phyloP scores from a whole-genome alignment of 345 rosid genomes.

The Brassica nigra region DNA sequence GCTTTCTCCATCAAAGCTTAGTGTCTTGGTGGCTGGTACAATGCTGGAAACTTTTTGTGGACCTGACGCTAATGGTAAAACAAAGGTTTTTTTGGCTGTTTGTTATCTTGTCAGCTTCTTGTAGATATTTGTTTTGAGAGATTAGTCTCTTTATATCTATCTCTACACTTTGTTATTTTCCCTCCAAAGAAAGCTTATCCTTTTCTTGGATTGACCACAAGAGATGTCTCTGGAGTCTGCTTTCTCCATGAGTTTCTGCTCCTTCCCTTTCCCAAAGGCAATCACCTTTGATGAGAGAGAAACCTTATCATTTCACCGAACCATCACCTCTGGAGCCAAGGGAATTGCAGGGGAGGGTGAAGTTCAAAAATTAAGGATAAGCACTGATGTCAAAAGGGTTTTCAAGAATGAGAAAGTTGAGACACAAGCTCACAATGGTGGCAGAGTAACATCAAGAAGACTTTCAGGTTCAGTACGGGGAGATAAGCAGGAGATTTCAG shows the following conservation, averaged over 20 bases:
- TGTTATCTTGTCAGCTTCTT: slow-evolving; percentile 16
- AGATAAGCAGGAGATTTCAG: not conserved
- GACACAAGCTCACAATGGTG: not conserved
- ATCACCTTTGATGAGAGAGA: slow-evolving; percentile 17
- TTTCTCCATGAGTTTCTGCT: slow-evolving; percentile 36
- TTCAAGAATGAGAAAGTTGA: not conserved
- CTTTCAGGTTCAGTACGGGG: not conserved
- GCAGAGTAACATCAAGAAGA: slow-evolving; percentile 3
- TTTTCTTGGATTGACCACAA: not conserved
- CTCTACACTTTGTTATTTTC: slow-evolving; percentile 13
- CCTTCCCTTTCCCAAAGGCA: slow-evolving; percentile 12
- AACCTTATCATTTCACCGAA: slow-evolving; percentile 19
- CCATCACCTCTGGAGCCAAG: not conserved
- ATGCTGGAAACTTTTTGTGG: not conserved
- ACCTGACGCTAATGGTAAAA: not conserved
- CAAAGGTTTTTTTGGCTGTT: slow-evolving; percentile 27
- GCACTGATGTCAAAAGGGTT: not conserved
- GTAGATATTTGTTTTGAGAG: slow-evolving; percentile 18
- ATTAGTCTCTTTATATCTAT: slow-evolving; percentile 7
- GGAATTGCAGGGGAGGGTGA: slow-evolving; percentile 5
- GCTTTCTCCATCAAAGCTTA: too few species aligned
- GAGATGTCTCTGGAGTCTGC: slow-evolving; percentile 26
- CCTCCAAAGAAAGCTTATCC: slow-evolving; percentile 41
- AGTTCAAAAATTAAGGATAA: slow-evolving; percentile 21
- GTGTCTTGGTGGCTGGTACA: not conserved